Percentiles rank a stretch among this genome's conserved stretches.
These are phyloP conservation scores for Saprolegnia diclina DNA, from an alignment of 352 stramenopile genomes.

Conservation along the genomic window DNA sequence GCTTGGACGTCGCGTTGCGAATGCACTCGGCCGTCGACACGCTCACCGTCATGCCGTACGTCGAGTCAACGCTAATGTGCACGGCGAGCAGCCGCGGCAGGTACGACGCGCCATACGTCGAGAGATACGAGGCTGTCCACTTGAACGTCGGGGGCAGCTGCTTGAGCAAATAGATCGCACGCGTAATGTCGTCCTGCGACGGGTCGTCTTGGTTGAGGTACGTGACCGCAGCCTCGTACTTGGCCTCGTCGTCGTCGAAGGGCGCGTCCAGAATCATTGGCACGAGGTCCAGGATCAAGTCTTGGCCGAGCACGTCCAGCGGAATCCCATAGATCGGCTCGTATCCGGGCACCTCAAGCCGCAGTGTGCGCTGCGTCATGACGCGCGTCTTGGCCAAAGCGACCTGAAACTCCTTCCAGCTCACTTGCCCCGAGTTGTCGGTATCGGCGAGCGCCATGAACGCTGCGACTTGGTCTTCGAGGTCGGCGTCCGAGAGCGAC, in stretches of 20 bases:
- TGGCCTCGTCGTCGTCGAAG: constrained; percentile 40
- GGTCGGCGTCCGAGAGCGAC: constrained; percentile 48
- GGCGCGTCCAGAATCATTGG: background rate
- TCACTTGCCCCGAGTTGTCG: constrained; percentile 68
- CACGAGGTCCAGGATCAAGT: constrained; percentile 52
- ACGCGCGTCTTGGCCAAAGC: constrained; percentile 72
- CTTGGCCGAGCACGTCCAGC: constrained; percentile 60
- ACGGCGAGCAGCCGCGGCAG: constrained; percentile 64
- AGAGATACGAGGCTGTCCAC: constrained; percentile 82
- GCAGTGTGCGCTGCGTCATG: constrained; percentile 64
- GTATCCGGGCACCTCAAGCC: constrained; percentile 70
- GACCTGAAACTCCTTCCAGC: constrained; percentile 83
- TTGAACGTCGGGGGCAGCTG: constrained; percentile 62
- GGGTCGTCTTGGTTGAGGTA: constrained; percentile 45
- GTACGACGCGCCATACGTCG: constrained; percentile 57
- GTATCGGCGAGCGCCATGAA: constrained; percentile 76
- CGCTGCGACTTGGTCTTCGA: constrained; percentile 57
- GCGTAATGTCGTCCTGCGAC: constrained; percentile 56
- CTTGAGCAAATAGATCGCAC: constrained; percentile 66
- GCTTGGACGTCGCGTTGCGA: constrained; percentile 72
- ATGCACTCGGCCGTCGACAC: constrained; percentile 63
- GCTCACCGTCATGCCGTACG: constrained; percentile 73
- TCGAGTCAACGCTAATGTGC: constrained; percentile 60
- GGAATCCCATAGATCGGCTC: constrained; percentile 57
- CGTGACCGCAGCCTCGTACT: constrained; percentile 65